A percentile compares a stretch with the other conserved stretches of the same genome.
These are phyloP conservation scores for Gossypium gossypioides DNA, from an alignment of 441 rosid species.

Conservation along the genomic window DNA sequence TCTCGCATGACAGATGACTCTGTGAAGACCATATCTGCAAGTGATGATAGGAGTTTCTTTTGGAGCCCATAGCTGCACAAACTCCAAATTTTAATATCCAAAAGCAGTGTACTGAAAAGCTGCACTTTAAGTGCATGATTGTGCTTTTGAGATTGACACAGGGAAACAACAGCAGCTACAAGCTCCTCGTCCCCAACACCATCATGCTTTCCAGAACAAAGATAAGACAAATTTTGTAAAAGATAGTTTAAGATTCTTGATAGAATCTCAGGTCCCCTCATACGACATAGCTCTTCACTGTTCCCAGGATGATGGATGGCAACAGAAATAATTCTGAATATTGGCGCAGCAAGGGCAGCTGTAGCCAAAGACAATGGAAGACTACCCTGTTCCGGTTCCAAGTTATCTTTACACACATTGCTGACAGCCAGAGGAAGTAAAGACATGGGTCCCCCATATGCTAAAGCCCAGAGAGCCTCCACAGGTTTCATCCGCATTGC, in stretches of 20 bases:
- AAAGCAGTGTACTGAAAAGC: slow-evolving; percentile 75
- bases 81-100: slow-evolving; percentile 95
- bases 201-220: slow-evolving; percentile 46
- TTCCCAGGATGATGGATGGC: slow-evolving; percentile 86
- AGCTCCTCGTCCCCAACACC: slow-evolving; percentile 91
- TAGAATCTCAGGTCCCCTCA: slow-evolving; percentile 83
- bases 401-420: slow-evolving; percentile 59
- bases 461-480: slow-evolving; percentile 95
- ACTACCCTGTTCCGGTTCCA: slow-evolving; percentile 69
- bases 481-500: slow-evolving; percentile 78
- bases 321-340: slow-evolving; percentile 71
- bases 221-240: slow-evolving; percentile 66
- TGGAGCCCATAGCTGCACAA: slow-evolving; percentile 95
- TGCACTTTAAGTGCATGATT: slow-evolving; percentile 90
- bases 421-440: slow-evolving; percentile 82
- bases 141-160: slow-evolving; percentile 81
- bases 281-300: slow-evolving; percentile 78
- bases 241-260: slow-evolving; percentile 81
- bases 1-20: slow-evolving; percentile 85
- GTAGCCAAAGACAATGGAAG: slow-evolving; percentile 50
- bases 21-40: slow-evolving; percentile 98
- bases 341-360: slow-evolving; percentile 75
- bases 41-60: slow-evolving; percentile 89
- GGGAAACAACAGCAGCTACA: slow-evolving; percentile 84
- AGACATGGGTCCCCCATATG: slow-evolving; percentile 94